Conservation (phyloP, 2,329 filamentous ascomycete species). For the Colletotrichum liaoningense region DNA sequence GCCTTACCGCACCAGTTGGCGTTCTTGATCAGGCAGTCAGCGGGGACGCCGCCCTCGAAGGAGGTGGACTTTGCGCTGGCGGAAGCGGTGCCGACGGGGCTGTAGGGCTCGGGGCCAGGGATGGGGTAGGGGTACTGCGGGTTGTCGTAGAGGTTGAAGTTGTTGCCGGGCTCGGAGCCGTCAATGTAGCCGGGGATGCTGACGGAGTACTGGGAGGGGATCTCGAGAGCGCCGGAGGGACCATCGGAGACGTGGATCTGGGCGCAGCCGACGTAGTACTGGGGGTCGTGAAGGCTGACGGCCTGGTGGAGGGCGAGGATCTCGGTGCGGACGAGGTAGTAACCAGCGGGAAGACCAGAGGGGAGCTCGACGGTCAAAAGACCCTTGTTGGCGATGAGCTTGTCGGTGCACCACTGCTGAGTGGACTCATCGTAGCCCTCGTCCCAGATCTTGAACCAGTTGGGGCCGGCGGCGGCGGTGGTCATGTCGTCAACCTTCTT, state of each 20-base stretch:
- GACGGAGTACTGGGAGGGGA: conserved; percentile 63
- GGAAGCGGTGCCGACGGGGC: conserved; percentile 45
- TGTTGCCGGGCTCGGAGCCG: conserved; percentile 64
- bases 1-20: conserved; percentile 79
- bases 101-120: conserved; percentile 68
- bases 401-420: conserved; percentile 76
- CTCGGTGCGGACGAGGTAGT: conserved; percentile 80
- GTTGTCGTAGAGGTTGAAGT: conserved; percentile 72
- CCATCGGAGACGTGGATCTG: conserved; percentile 71
- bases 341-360: conserved; percentile 68
- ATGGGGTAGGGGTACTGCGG: conserved; percentile 66
- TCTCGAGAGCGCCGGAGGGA: conserved; percentile 57
- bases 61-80: conserved; percentile 16
- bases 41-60: conserved; percentile 63
- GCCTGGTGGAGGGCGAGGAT: conserved; percentile 76
- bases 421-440: conserved; percentile 70
- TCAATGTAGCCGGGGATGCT: conserved; percentile 75
- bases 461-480: conserved; percentile 66
- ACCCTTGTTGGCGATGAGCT: conserved; percentile 73
- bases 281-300: conserved; percentile 63
- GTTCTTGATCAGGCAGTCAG: conserved; percentile 71
- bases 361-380: conserved; percentile 73
- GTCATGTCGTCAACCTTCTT: conserved; percentile 73
- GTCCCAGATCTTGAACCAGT: conserved; percentile 85
- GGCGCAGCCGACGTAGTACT: conserved; percentile 79